Evolutionary conservation across 1,139 yeast species (phyloP), one percentile per base, ranked within the genome.

Genomic region (Insectozyma bohioensis): DNA sequence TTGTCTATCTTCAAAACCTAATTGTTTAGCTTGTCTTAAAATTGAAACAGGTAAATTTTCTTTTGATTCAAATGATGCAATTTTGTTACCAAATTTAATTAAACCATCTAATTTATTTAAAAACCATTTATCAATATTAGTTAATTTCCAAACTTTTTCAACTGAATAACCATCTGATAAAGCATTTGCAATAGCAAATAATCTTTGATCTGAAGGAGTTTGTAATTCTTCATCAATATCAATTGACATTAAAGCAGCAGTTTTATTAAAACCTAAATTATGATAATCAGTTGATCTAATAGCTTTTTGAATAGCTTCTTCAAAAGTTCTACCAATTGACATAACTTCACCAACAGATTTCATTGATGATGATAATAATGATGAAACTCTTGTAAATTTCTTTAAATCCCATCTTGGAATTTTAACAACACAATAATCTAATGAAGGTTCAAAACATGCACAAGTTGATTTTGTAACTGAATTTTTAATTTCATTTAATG

Each of bases 311-410:
- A 92, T 83, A 11, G 97, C 85, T 65, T 92, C 98, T 67, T 92
- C 98, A 57, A 90, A 92, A 50, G 80, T 92, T 67, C 98, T 83
- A 54, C 98, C 98, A 57, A 92, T 92, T 36, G 97, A 95, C 98
- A 92, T 92, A 41, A 92, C 98, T 66, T 92, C 98, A 62, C 98
- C 98, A 39, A 92, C 98, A 29, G 97, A 90, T 66, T 92, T 92
- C 98, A 92, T 92, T 31, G 97, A 81, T 18, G 96, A 86, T 12
- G 36, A 33, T 26, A 40, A 36, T 21, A 36, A 36, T 7, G 40
- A 28, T 18, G 36, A 32, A 23, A 37, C 43, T 25, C 37, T 36
- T 16, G 37, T 36, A 72, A 92, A 92, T 72, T 92, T 92, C 45
- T 92, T 68, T 61, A 92, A 72, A 71, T 92, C 98, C 98, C 98